These are phyloP conservation scores for Limnanthes douglasii DNA, from an alignment of 345 rosid species.

Conservation along the genomic window DNA sequence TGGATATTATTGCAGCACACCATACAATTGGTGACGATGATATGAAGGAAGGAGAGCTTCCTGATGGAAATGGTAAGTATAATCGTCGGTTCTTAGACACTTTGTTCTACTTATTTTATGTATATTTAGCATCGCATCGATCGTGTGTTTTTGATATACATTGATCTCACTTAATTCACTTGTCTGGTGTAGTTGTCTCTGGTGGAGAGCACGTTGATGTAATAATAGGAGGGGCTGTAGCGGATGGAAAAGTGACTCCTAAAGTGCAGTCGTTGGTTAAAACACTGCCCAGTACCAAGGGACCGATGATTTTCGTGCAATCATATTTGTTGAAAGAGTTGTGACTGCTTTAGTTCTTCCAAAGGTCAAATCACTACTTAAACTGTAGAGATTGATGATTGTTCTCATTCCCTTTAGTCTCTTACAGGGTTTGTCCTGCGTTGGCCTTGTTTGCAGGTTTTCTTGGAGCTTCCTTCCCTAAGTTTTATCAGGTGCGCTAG, in stretches of 20 bases:
- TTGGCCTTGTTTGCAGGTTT: slow-evolving; percentile 72
- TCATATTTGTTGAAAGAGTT: slow-evolving; percentile 95
- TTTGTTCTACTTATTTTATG: not conserved
- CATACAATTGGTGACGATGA: slow-evolving; percentile 49
- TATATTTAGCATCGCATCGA: not conserved
- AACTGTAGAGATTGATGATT: too few relatives aligned
- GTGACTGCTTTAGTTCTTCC: slow-evolving; percentile 98
- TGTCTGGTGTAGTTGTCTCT: slow-evolving; percentile 55
- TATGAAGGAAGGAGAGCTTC: slow-evolving; percentile 98
- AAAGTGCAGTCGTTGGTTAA: slow-evolving; percentile 88
- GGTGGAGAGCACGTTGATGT: slow-evolving; percentile 97
- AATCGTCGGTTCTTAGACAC: not conserved
- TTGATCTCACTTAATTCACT: slow-evolving; percentile 1
- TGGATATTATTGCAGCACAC: too few relatives aligned
- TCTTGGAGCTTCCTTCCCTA: slow-evolving; percentile 86
- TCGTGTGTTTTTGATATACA: not conserved
- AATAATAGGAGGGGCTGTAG: slow-evolving; percentile 93
- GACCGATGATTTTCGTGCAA: slow-evolving; percentile 93
- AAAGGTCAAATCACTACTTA: slow-evolving; percentile 71
- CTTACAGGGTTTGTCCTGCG: too few relatives aligned
- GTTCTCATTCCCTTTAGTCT: too few relatives aligned
- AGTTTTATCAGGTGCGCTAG: slow-evolving; percentile 79
- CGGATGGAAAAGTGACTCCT: slow-evolving; percentile 98
- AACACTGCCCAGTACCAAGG: slow-evolving; percentile 75
- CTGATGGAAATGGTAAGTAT: slow-evolving; percentile 69